Evolutionary conservation across 2,329 filamentous ascomycete species (phyloP).

Genomic region (Zymoseptoria passerinii): DNA sequence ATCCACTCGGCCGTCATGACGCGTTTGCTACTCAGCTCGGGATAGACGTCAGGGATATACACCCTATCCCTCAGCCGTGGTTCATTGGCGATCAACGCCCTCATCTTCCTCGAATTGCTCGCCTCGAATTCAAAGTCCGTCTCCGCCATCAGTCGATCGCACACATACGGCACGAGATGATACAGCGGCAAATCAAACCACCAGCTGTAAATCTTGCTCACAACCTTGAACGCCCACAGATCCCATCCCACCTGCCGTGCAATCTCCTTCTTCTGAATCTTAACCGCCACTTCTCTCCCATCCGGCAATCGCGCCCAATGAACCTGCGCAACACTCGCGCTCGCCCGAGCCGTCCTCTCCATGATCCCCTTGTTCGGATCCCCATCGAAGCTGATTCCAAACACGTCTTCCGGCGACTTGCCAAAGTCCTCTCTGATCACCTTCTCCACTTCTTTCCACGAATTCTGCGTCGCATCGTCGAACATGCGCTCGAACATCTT

Average conservation of each 20-base stretch:
- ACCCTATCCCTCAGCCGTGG: constrained; percentile 68
- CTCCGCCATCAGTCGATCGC: constrained; percentile 82
- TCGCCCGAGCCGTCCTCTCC: constrained; percentile 65
- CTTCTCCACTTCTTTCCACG: constrained; percentile 74
- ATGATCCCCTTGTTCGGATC: constrained; percentile 52
- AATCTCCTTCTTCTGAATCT: constrained; percentile 95
- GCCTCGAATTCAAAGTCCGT: constrained; percentile 94
- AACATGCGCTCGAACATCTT: constrained; percentile 96
- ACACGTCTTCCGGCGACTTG: constrained; percentile 80
- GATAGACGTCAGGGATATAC: constrained; percentile 79
- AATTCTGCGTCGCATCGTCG: constrained; percentile 90
- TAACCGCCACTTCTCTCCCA: constrained; percentile 86
- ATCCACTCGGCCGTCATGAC: constrained; percentile 98
- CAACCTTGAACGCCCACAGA: constrained; percentile 88
- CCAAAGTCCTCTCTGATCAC: constrained; percentile 86
- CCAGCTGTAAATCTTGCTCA: constrained; percentile 72
- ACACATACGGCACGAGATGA: constrained; percentile 83
- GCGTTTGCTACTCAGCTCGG: constrained; percentile 70
- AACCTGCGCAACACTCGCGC: constrained; percentile 91
- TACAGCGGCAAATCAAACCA: constrained; percentile 93
- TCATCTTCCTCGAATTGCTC: constrained; percentile 78
- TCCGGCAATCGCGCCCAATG: constrained; percentile 85
- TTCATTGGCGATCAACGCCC: constrained; percentile 64
- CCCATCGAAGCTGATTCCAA: constrained; percentile 67
- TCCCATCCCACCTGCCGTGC: constrained; percentile 87